Percentiles rank a stretch among this genome's conserved stretches.
Evolutionary conservation across 2,329 filamentous ascomycete genomes (phyloP).

Genomic region (Talaromyces rugulosus): DNA sequence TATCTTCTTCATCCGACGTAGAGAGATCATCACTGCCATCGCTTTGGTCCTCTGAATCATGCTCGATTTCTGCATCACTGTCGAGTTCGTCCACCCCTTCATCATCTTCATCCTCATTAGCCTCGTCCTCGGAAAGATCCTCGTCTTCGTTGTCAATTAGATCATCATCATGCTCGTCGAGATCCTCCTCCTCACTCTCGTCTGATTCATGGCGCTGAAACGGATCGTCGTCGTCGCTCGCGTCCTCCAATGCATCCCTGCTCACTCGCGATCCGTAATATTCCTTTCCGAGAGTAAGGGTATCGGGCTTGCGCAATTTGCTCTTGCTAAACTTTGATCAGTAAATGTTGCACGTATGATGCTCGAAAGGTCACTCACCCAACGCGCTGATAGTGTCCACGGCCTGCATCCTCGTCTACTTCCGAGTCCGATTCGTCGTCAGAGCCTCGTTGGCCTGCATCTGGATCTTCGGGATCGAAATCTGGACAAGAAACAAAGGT

Average conservation of each 20-base stretch:
- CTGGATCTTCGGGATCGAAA: constrained; percentile 70
- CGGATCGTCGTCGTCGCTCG: constrained; percentile 45
- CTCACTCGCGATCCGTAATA: constrained; percentile 76
- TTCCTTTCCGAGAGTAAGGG: constrained; percentile 66
- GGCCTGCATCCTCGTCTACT: constrained; percentile 53
- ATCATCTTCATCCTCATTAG: constrained; percentile 10
- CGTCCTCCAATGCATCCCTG: constrained; percentile 61
- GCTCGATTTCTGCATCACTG: constrained; percentile 17
- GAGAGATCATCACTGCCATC: constrained; percentile 26
- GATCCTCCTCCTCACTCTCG: constrained; percentile 27
- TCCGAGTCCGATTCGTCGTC: constrained; percentile 51
- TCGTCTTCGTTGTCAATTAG: constrained; percentile 21
- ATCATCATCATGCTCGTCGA: constrained; percentile 20
- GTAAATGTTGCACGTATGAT: background rate
- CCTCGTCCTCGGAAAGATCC: constrained; percentile 7
- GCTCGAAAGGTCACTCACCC: constrained; percentile 47
- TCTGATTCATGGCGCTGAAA: constrained; percentile 32
- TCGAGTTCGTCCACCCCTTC: background rate
- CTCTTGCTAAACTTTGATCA: constrained; percentile 57
- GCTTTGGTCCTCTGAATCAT: constrained; percentile 20
- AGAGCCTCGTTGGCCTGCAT: constrained; percentile 53
- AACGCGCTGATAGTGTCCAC: constrained; percentile 82
- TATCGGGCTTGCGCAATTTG: constrained; percentile 71
- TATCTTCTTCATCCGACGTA: constrained; percentile 23
- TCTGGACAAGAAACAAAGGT: constrained; percentile 50